These are phyloP conservation scores for Fusarium heterosporum DNA, from an alignment of 2,329 filamentous ascomycete genomes.

Conservation along the genomic window DNA sequence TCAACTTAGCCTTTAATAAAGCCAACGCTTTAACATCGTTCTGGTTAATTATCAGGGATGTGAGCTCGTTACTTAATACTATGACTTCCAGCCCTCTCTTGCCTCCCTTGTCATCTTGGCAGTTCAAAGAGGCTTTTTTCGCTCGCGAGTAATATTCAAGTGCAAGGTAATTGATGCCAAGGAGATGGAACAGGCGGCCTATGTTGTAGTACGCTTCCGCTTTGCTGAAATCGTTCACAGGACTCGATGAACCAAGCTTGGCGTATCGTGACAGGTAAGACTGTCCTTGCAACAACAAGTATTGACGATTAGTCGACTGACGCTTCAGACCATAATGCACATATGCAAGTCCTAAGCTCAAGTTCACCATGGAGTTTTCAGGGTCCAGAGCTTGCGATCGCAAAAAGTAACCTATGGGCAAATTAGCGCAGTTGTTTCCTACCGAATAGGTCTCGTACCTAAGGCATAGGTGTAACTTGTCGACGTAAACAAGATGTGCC, in stretches of 20 bases:
- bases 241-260: slow-evolving; percentile 20
- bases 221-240: slow-evolving; percentile 13
- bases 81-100: slow-evolving; percentile 47
- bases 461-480: slow-evolving; percentile 86
- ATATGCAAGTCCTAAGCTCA: slow-evolving; percentile 86
- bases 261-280: slow-evolving; percentile 72
- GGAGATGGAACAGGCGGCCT: slow-evolving; percentile 54
- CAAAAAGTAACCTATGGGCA: slow-evolving; percentile 78
- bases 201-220: slow-evolving; percentile 56
- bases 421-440: background rate
- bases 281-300: slow-evolving; percentile 85
- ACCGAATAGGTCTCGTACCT: slow-evolving; percentile 60
- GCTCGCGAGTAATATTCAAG: slow-evolving; percentile 73
- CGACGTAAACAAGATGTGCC: slow-evolving; percentile 86
- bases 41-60: slow-evolving; percentile 49
- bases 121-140: slow-evolving; percentile 20
- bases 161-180: slow-evolving; percentile 65
- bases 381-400: slow-evolving; percentile 80
- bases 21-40: slow-evolving; percentile 46
- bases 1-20: slow-evolving; percentile 44
- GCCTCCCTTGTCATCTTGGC: background rate
- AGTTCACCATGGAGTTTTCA: slow-evolving; percentile 79
- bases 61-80: slow-evolving; percentile 50
- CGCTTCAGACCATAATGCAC: slow-evolving; percentile 91
- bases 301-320: slow-evolving; percentile 90